Percentiles rank a stretch among this genome's conserved stretches.
phyloP scores from a whole-genome alignment of 345 rosid species.

The Syzygium oleosum region DNA sequence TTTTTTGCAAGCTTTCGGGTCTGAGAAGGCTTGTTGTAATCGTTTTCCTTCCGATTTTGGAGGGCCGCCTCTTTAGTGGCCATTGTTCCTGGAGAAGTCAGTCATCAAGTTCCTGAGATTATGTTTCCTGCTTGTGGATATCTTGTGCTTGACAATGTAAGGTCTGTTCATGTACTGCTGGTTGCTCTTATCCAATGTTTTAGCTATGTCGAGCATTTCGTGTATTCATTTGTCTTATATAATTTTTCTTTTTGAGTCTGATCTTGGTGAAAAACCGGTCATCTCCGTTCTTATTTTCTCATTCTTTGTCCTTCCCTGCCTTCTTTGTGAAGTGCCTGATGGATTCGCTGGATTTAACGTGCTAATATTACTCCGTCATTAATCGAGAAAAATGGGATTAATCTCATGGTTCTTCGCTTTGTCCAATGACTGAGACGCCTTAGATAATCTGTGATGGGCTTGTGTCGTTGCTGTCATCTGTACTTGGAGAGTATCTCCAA shows the following conservation, averaged over 20 bases:
- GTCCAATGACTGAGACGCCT: background rate
- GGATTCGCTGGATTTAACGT: background rate
- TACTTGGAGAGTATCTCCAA: background rate
- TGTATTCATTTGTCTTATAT: background rate
- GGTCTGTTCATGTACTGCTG: background rate
- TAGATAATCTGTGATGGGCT: background rate
- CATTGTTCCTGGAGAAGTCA: constrained; percentile 26
- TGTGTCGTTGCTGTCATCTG: background rate
- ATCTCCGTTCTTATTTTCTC: background rate
- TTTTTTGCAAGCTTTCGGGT: constrained; percentile 40
- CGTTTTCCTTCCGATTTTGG: constrained; percentile 14
- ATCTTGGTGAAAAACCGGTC: background rate
- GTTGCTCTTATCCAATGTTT: background rate
- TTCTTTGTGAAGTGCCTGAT: background rate
- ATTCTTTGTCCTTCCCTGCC: background rate
- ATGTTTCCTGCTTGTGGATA: constrained; percentile 11
- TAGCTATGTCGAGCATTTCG: background rate
- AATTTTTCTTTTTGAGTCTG: background rate
- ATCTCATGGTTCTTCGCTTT: background rate
- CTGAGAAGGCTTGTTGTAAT: constrained; percentile 31
- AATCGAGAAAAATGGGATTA: background rate
- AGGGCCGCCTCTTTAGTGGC: constrained; percentile 16
- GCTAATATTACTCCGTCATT: background rate
- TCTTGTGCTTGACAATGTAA: background rate
- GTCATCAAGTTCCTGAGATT: constrained; percentile 24